Evolutionary conservation across 805 yeast species (phyloP), one percentile per base, ranked within the genome.

Genomic region (Tetrapisispora taiwanensis): DNA sequence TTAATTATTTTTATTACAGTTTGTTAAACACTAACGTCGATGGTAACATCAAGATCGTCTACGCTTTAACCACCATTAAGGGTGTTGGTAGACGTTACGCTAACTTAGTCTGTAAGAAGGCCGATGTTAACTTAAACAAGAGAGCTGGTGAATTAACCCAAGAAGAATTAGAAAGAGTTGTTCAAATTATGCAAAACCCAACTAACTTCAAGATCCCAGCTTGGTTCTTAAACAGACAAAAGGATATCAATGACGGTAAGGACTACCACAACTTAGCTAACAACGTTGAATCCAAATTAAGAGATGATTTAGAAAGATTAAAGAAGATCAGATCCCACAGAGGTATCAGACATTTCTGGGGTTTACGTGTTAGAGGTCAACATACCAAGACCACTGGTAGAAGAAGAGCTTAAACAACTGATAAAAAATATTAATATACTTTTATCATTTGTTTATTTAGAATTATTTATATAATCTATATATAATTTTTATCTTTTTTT

Each of bases 61-160:
- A 89, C 86, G 99, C 99, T 73, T 80, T 92, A 78, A 89, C 98
- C 81, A 84, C 89, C 77, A 94, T 92, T 73, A 86, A 96, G 80
- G 99, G 99, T 89, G 97, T 92, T 68, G 98, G 98, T 80, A 94
- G 97, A 78, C 92, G 99, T 80, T 94, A 90, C 85, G 80, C 98
- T 75, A 92, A 94, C 89, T 80, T 92, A 78, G 96, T 92, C 71
- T 92, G 97, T 82, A 94, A 94, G 86, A 94, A 90, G 84, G 99
- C 99, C 68, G 99, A 92, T 81, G 94, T 92, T 71, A 95, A 86
- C 73, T 82, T 94, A 75, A 68, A 75, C 75, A 92, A 92, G 84
- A 86, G 99, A 76, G 99, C 99, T 68, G 99, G 99, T 85, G 98
- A 92, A 79, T 87, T 92, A 73, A 89, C 98, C 73, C 98, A 92